Evolutionary conservation across 257 asterid species (phyloP), one percentile per base, ranked within the genome.

Genomic region (Dorcoceras hygrometricum): DNA sequence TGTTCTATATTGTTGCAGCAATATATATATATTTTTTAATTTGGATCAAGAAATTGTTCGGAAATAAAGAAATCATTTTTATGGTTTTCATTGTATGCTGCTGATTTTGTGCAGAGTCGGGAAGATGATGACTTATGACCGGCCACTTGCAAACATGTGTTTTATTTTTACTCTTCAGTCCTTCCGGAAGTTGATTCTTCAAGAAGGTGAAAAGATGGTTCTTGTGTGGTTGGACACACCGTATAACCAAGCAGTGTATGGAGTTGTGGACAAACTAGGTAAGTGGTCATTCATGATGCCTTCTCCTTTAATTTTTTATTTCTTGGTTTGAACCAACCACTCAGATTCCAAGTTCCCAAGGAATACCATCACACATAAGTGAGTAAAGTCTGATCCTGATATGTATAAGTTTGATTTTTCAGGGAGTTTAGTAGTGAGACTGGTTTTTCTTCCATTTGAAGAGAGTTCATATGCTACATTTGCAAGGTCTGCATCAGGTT

Each of bases 401-500:
- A 57, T 59, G 11, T 69, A 36, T 59, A 60, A 53, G 68, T 46
- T 75, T 78, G 77, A 62, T 78, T 51, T 80, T 76, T 75, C 96
- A 90, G 99, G 99, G 67, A 94, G 99, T 86, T 89, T 90, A 76
- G 96, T 91, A 69, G 99, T 94, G 91, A 84, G 99, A 79, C 36
- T 94, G 81, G 80, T 94, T 69, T 90, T 94, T 75, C 96, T 90
- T 34, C 99, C 99, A 26, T 94, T 94, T 74, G 98, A 94, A 79
- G 99, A 94, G 80, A 94, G 98, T 80, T 89, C 96, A 16, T 90
- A 87, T 68, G 75, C 83, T 67, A 86, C 98, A 46, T 94, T 94
- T 86, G 99, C 96, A 83, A 90, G 93, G 95, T 94, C 91, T 64
- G 91, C 95, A 65, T 83, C 96, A 94, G 96, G 99, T 94, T 82